Conservation (phyloP, 2,329 filamentous ascomycete genomes). For the Colletotrichum limetticola region DNA sequence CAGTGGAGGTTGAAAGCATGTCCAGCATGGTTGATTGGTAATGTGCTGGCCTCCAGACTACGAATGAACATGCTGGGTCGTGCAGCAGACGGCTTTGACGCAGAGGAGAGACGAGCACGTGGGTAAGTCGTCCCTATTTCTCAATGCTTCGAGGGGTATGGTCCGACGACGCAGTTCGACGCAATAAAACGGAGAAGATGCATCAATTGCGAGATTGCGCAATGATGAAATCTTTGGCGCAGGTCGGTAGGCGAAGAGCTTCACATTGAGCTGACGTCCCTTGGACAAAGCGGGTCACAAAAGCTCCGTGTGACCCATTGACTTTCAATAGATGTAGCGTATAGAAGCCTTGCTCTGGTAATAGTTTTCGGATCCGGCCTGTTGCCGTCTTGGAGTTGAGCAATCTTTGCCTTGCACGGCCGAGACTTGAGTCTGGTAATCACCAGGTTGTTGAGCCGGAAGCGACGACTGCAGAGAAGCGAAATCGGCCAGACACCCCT, state of each 20-base stretch:
- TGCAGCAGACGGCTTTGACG: constrained; percentile 7
- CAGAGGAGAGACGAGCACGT: constrained; percentile 20
- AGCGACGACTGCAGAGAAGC: not conserved
- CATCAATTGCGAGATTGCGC: constrained; percentile 15
- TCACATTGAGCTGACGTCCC: not conserved
- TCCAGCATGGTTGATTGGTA: constrained; percentile 8
- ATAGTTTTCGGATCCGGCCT: not conserved
- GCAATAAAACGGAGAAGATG: not conserved
- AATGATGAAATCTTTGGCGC: constrained; percentile 4
- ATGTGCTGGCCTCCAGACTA: constrained; percentile 17
- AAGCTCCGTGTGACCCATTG: not conserved
- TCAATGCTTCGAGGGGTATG: not conserved
- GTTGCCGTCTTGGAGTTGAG: not conserved
- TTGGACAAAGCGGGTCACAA: not conserved
- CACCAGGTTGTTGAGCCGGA: not conserved
- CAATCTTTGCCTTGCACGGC: not conserved
- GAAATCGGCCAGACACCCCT: constrained; percentile 20
- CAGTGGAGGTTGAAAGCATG: constrained; percentile 9
- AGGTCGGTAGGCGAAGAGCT: constrained; percentile 3
- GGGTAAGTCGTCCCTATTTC: constrained; percentile 15
- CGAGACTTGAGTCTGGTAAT: not conserved
- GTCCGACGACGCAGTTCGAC: constrained; percentile 1
- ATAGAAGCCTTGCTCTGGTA: not conserved
- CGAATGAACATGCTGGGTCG: constrained; percentile 6
- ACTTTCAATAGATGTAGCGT: not conserved